Evolutionary conservation across 78 protist species (phyloP), one percentile per base, ranked within the genome.

Genomic region (Dictyostelium purpureum): DNA sequence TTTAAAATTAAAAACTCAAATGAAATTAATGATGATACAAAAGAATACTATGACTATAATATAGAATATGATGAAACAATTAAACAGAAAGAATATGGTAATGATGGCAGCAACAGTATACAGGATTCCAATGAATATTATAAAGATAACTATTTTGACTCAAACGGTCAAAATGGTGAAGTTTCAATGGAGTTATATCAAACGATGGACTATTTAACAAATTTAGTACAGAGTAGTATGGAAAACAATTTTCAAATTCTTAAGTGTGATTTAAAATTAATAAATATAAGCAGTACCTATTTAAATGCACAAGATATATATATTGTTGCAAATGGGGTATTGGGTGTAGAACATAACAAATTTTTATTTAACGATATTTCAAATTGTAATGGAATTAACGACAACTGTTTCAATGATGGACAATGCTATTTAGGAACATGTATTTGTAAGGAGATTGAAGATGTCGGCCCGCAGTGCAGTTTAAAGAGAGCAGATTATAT

Each of bases 341-440:
- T 69, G 31, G 76, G 56, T n/a, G 40, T 42, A 5, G 47, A 28
- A 7, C 12, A 69, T 24, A 69, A 40, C 18, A 21, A 69, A 11
- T 69, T 69, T 24, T 40, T 69, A 38, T 69, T 31, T 12, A 69
- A 40, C 35, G 76, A 69, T 42, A 28, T 42, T 16, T 35, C 76
- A 21, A n/a, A 38, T 31, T 69, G 76, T 69, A n/a, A 47, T 38
- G 76, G 76, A n/a, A 69, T n/a, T 40, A 42, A 18, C 9, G 76
- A 26, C 11, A n/a, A 16, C 12, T 69, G 76, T 24, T 40, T 40
- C 33, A 52, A 40, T 21, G 31, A 38, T 40, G 76, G 76, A 4
- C n/a, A 40, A 19, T 69, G 76, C 40, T 42, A 31, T 11, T 24
- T 40, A 11, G 76, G 76, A 19, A 42, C 40, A 21, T 69, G 76